These are phyloP conservation scores for Astraeus odoratus DNA, from an alignment of 768 basidiomycete species.

Conservation along the genomic window DNA sequence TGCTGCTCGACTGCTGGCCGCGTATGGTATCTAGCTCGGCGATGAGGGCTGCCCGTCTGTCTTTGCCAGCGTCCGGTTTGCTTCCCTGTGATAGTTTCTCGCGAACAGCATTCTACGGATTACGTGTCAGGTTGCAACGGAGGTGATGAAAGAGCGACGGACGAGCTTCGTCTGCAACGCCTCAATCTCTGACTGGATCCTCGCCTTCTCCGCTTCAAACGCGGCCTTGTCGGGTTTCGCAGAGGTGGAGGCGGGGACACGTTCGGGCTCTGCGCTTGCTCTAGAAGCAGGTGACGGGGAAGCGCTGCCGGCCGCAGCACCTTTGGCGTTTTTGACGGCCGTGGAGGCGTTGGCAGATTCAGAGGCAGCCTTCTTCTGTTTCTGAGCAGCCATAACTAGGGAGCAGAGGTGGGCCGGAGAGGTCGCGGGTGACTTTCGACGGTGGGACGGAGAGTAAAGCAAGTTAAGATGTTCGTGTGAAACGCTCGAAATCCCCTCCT, in stretches of 20 bases:
- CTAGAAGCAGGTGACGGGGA: conserved; percentile 22
- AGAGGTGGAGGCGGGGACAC: conserved; percentile 20
- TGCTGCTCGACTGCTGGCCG: conserved; percentile 70
- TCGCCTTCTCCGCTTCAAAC: conserved; percentile 84
- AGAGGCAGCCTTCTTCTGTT: conserved; percentile 55
- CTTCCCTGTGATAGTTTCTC: conserved; percentile 66
- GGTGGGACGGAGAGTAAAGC: background rate
- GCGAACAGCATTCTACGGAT: conserved; percentile 53
- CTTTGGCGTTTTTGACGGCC: conserved; percentile 17
- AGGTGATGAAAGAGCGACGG: conserved; percentile 27
- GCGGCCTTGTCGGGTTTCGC: conserved; percentile 79
- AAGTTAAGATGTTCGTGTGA: conserved; percentile 3
- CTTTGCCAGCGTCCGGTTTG: conserved; percentile 59
- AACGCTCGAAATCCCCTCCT: too few species aligned
- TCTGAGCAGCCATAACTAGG: conserved; percentile 33
- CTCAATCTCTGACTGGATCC: conserved; percentile 79
- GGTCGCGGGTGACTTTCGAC: conserved; percentile 9
- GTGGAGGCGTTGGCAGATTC: conserved; percentile 41
- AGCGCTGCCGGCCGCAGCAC: conserved; percentile 21
- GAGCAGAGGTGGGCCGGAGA: conserved; percentile 9
- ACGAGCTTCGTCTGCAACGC: conserved; percentile 74
- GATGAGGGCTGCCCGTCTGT: conserved; percentile 64
- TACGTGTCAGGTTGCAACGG: conserved; percentile 1
- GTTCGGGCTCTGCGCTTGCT: conserved; percentile 12
- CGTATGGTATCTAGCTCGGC: conserved; percentile 78